These are phyloP conservation scores for Sporisorium reilianum DNA, from an alignment of 1,284 basidiomycete genomes.

Conservation along the genomic window DNA sequence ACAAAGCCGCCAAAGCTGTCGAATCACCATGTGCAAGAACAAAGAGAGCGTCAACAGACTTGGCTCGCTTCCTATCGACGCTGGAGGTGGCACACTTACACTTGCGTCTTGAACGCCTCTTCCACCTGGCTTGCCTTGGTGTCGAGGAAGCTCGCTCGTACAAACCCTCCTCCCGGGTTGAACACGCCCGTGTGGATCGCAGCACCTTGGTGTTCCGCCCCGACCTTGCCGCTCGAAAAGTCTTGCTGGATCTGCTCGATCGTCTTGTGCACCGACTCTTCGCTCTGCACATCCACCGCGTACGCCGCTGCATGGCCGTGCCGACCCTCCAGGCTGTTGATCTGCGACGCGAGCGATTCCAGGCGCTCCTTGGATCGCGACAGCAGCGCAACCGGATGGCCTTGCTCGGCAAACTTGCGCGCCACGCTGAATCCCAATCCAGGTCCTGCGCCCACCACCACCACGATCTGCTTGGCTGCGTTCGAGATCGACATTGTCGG, in stretches of 20 bases:
- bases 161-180: constrained; percentile 50
- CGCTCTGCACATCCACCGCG: constrained; percentile 39
- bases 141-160: constrained; percentile 26
- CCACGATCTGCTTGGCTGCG: constrained; percentile 45
- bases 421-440: constrained; percentile 44
- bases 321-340: constrained; percentile 22
- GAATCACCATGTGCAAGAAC: background rate
- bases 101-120: constrained; percentile 43
- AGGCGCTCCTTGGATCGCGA: constrained; percentile 38
- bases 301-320: constrained; percentile 36
- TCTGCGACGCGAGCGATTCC: constrained; percentile 38
- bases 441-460: constrained; percentile 39
- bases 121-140: constrained; percentile 47
- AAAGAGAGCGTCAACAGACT: background rate
- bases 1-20: constrained; percentile 38
- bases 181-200: constrained; percentile 45
- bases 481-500: constrained; percentile 9
- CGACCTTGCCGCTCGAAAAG: constrained; percentile 28
- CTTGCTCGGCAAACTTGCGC: constrained; percentile 35
- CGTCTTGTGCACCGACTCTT: constrained; percentile 23
- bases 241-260: constrained; percentile 34
- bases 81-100: constrained; percentile 16
- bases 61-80: background rate
- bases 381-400: constrained; percentile 50
- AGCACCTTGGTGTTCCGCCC: constrained; percentile 32